These are phyloP conservation scores for Neurospora crassa DNA, from an alignment of 2,329 filamentous ascomycete genomes.

Conservation along the genomic window DNA sequence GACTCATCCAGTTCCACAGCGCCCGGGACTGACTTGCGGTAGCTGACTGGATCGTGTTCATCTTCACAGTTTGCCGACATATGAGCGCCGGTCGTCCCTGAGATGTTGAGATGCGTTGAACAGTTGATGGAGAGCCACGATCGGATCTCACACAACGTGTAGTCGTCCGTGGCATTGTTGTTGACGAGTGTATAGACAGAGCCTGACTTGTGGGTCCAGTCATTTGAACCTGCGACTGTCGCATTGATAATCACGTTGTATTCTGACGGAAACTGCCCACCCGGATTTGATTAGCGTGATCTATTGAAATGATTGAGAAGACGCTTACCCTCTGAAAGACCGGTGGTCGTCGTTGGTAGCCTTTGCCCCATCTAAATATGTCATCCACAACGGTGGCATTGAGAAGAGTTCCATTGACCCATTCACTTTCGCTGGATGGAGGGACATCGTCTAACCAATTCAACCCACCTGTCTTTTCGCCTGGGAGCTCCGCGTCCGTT, in stretches of 20 bases:
- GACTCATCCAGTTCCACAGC: conserved; percentile 23
- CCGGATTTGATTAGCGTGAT: not conserved
- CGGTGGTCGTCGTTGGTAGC: conserved; percentile 40
- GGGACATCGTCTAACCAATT: conserved; percentile 33
- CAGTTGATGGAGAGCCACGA: conserved; percentile 57
- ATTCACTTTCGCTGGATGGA: conserved; percentile 23
- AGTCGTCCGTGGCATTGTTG: conserved; percentile 31
- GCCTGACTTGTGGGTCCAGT: conserved; percentile 18
- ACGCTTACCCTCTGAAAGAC: conserved; percentile 39
- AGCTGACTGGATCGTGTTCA: conserved; percentile 41
- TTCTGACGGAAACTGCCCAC: conserved; percentile 39
- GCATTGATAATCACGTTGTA: conserved; percentile 60
- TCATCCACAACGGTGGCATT: conserved; percentile 51
- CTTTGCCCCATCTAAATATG: conserved; percentile 56
- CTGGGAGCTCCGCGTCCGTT: conserved; percentile 24
- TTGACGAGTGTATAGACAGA: conserved; percentile 60
- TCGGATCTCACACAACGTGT: conserved; percentile 58
- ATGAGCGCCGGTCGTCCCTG: conserved; percentile 45
- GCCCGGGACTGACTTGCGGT: conserved; percentile 32
- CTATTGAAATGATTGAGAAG: conserved; percentile 14
- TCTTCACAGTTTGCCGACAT: conserved; percentile 56
- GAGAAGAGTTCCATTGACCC: conserved; percentile 29
- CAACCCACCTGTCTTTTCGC: conserved; percentile 24
- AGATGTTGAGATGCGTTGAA: conserved; percentile 50
- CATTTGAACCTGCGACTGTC: conserved; percentile 22